Percentiles rank a stretch among this genome's conserved stretches.
phyloP scores from a whole-genome alignment of 805 yeast genomes.

The Wickerhamiella cacticola region DNA sequence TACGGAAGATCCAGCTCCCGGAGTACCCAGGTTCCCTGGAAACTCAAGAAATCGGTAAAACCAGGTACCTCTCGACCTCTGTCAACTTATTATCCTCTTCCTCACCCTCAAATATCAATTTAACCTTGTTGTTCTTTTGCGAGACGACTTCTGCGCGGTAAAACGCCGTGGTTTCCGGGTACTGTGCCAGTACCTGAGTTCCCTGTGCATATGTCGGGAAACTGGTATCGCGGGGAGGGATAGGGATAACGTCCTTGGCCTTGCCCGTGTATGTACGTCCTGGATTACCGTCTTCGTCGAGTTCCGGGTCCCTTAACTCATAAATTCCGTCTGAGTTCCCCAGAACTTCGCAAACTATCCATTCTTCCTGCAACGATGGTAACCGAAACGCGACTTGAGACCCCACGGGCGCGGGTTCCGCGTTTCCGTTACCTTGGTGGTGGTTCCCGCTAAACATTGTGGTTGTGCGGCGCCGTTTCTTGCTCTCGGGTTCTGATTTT shows the following conservation, averaged over 20 bases:
- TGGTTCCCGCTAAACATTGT: background rate
- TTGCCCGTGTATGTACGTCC: conserved; percentile 67
- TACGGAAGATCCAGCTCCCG: too few species aligned
- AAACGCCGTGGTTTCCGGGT: conserved; percentile 95
- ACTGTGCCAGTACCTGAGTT: conserved; percentile 75
- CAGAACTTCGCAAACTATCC: conserved; percentile 92
- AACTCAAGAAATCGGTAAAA: conserved; percentile 33
- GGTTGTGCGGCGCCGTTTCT: conserved; percentile 18
- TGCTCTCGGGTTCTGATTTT: conserved; percentile 16
- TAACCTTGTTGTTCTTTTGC: conserved; percentile 50
- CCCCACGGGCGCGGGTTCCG: conserved; percentile 36
- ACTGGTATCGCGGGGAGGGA: conserved; percentile 34
- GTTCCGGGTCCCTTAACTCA: conserved; percentile 96
- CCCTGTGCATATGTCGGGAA: conserved; percentile 53
- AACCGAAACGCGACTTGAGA: conserved; percentile 83
- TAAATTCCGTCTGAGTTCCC: conserved; percentile 63
- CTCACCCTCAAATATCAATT: conserved; percentile 86
- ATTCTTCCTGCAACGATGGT: conserved; percentile 60
- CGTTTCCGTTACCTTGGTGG: background rate
- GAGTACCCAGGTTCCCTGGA: too few species aligned
- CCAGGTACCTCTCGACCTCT: conserved; percentile 75
- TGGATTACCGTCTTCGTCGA: conserved; percentile 82
- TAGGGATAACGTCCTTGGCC: conserved; percentile 69
- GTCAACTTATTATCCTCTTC: conserved; percentile 95
- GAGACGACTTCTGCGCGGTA: conserved; percentile 89